A percentile compares a stretch with the other conserved stretches of the same genome.
Conservation (phyloP, 2,329 filamentous ascomycete genomes). For the Arthrobotrys megalospora region DNA sequence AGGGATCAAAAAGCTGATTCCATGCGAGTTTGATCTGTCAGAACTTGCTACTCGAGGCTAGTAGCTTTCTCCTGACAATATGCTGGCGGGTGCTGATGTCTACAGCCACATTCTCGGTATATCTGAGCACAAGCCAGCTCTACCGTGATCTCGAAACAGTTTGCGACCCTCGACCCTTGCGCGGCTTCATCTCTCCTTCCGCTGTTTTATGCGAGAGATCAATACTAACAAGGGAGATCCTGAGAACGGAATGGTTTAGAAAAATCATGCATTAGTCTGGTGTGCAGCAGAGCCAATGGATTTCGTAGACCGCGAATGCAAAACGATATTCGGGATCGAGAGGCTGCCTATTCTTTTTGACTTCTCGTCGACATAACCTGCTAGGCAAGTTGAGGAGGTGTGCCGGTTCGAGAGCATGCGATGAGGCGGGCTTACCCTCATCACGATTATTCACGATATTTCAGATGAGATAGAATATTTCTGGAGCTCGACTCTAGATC, state of each 20-base stretch:
- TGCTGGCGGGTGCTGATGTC: constrained; percentile 33
- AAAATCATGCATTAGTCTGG: constrained; percentile 48
- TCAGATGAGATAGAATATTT: not conserved
- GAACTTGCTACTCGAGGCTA: constrained; percentile 40
- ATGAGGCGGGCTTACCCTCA: constrained; percentile 23
- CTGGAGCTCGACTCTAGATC: not conserved
- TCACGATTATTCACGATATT: constrained; percentile 12
- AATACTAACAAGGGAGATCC: constrained; percentile 42
- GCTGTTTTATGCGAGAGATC: constrained; percentile 37
- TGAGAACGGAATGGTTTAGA: constrained; percentile 42
- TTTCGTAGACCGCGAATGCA: constrained; percentile 35
- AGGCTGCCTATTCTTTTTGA: constrained; percentile 36
- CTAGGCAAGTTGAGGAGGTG: constrained; percentile 35
- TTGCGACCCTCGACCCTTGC: constrained; percentile 18
- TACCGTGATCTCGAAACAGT: constrained; percentile 33
- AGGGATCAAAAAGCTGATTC: constrained; percentile 35
- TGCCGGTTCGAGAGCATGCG: constrained; percentile 11
- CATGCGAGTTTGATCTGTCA: constrained; percentile 58
- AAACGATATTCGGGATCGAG: constrained; percentile 27
- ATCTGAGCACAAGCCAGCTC: constrained; percentile 6
- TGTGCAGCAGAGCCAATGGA: constrained; percentile 33
- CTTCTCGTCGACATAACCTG: constrained; percentile 33
- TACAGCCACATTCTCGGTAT: constrained; percentile 21
- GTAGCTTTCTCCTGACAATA: constrained; percentile 5
- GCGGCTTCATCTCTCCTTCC: constrained; percentile 10